Evolutionary conservation across 1,284 basidiomycete species (phyloP), one percentile per base, ranked within the genome.

Genomic region (Somion occarium): DNA sequence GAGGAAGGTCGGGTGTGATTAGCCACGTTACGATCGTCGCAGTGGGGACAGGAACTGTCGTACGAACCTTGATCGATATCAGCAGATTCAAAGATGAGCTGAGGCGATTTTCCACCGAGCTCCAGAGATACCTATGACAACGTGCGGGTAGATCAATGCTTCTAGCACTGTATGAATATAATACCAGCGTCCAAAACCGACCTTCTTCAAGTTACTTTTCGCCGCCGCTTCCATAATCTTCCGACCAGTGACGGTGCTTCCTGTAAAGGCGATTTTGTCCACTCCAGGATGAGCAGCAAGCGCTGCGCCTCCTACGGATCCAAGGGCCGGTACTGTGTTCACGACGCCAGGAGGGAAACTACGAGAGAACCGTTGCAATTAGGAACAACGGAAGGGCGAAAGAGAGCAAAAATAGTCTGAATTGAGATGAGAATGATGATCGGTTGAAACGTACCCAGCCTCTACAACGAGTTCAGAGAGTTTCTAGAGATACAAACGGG

Each of bases 101-200:
- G 90, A 38, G 94, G 93, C n/a, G 91, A 92, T 73, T 98, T 98
- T 46, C 94, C 94, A 47, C 94, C 94, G 26, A 98, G 83, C 70
- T 98, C 95, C 56, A 98, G 79, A 46, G 91, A 92, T 48, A 97
- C 85, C 82, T 92, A 61, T 51, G n/a, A n/a, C 15, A 34, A 34
- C 30, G 30, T 15, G 30, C 30, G 30, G n/a, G n/a, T 2, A 44
- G 11, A 43, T 43, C 20, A 45, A 30, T 39, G 18, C 12, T 18
- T n/a, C 24, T 22, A n/a, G 30, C 7, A 15, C 30, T 34, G 7
- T 34, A 34, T 7, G 30, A 34, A 34, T 42, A 42, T 7, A 42
- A 9, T 20, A 39, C 25, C 38, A 24, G 22, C 18, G 22, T 18
- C 4, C 41, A n/a, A n/a, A 37, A 34, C 57, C 18, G 49, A 80